Conservation (phyloP, 163 green algal species). For the Chlorella variabilis region DNA sequence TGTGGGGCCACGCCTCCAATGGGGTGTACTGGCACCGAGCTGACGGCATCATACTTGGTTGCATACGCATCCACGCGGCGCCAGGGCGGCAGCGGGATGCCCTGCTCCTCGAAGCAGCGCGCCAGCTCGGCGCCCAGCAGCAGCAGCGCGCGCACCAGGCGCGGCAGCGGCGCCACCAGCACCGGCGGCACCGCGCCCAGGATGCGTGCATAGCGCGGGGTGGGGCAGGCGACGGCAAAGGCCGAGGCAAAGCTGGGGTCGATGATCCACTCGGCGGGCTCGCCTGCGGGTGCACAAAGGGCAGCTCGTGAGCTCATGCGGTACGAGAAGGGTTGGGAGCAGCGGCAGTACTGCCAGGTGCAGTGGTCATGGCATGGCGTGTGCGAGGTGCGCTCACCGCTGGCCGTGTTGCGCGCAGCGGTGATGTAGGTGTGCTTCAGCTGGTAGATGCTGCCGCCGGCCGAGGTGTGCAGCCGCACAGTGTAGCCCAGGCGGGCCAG, state of each 20-base stretch:
- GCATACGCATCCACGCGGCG: slow-evolving; percentile 57
- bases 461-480: neutral
- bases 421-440: slow-evolving; percentile 20
- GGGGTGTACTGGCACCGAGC: neutral
- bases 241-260: slow-evolving; percentile 30
- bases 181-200: slow-evolving; percentile 5
- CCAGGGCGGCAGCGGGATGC: slow-evolving; percentile 69
- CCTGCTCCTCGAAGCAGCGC: slow-evolving; percentile 55
- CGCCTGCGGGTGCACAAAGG: slow-evolving; percentile 22
- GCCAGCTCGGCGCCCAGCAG: slow-evolving; percentile 62
- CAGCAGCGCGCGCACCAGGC: slow-evolving; percentile 25
- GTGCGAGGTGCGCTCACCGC: neutral
- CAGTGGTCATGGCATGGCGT: too few species aligned
- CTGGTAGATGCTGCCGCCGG: slow-evolving; percentile 1
- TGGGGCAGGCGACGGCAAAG: slow-evolving; percentile 16
- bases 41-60: slow-evolving; percentile 56
- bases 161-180: slow-evolving; percentile 18
- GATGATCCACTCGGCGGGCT: slow-evolving; percentile 14
- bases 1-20: neutral
- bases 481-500: slow-evolving; percentile 21
- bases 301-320: too few species aligned
- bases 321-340: too few species aligned
- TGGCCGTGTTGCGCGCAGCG: neutral
- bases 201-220: slow-evolving; percentile 4
- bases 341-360: too few species aligned